These are phyloP conservation scores for Colletotrichum karsti DNA, from an alignment of 2,329 filamentous ascomycete species.

Conservation along the genomic window DNA sequence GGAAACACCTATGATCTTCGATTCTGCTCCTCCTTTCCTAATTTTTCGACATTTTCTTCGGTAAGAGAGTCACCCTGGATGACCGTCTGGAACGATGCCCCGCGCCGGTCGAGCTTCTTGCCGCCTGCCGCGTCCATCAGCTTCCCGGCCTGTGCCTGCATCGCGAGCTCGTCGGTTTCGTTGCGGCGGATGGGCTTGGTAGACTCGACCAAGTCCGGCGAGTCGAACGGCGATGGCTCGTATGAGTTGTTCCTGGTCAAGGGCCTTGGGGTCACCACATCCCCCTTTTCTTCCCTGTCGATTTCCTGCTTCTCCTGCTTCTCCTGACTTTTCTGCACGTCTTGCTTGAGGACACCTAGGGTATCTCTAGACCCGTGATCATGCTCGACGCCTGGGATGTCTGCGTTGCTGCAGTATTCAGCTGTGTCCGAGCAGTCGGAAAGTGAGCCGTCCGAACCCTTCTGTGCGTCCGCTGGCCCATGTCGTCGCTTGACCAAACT, in stretches of 20 bases:
- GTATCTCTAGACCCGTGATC: not conserved
- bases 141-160: constrained; percentile 55
- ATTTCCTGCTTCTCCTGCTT: not conserved
- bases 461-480: constrained; percentile 28
- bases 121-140: constrained; percentile 55
- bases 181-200: constrained; percentile 41
- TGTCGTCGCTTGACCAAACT: constrained; percentile 46
- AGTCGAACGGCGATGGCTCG: constrained; percentile 53
- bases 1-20: constrained; percentile 4
- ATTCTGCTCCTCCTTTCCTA: constrained; percentile 45
- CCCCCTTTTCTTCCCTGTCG: constrained; percentile 27
- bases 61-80: constrained; percentile 55
- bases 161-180: constrained; percentile 49
- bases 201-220: constrained; percentile 39
- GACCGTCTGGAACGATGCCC: constrained; percentile 43
- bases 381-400: constrained; percentile 44
- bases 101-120: constrained; percentile 38
- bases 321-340: no score
- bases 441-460: constrained; percentile 30
- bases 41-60: constrained; percentile 60
- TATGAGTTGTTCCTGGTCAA: constrained; percentile 45
- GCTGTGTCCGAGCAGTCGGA: constrained; percentile 57
- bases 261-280: constrained; percentile 50
- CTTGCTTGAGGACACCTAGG: not conserved
- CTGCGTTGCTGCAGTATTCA: constrained; percentile 51